Evolutionary conservation across 2,329 filamentous ascomycete genomes (phyloP), one percentile per base, ranked within the genome.

Genomic region (Sporothrix schenckii): DNA sequence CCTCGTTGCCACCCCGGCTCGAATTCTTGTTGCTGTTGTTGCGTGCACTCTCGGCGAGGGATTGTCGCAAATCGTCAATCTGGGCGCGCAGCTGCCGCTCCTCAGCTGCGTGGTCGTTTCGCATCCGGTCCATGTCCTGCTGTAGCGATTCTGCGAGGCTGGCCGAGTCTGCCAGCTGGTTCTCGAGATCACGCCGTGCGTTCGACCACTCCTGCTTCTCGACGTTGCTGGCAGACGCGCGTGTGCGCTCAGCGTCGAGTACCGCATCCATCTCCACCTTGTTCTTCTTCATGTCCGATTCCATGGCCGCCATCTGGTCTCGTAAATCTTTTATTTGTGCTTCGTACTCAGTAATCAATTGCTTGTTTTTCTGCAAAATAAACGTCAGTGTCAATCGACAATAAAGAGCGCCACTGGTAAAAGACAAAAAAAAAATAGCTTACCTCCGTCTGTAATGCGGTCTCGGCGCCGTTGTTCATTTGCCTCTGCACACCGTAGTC

Each of bases 121-220:
- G 88, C 72, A 94, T 81, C 66, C 87, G 87, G 65, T 95, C 91
- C 41, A 98, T 83, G 77, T 97, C 93, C 60, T 89, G 85, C 77
- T 92, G 90, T 69, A 98, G 82, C 2, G 89, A 89, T n/a, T 88
- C 88, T 75, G 94, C 95, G n/a, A 94, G 81, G 70, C 84, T 88
- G 77, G 94, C 88, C 2, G 91, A 91, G 74, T 94, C 87, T 5
- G 87, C 84, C 39, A 97, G 83, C 79, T 91, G 92, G 73, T 83
- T 86, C 79, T 97, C 92, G 47, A 97, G 83, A 47, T 87, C 85
- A 53, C 83, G 80, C 61, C 89, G 89, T 44, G 92, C 77, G 68
- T 91, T 86, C 21, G 87, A 84, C 86, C 88, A 93, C 77, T 93
- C 89, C 73, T 91, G 86, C 76, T 90, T 91, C 75, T 94, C 91